phyloP scores from a whole-genome alignment of 73 alveolate genomes.

The Uronychia setigera region DNA sequence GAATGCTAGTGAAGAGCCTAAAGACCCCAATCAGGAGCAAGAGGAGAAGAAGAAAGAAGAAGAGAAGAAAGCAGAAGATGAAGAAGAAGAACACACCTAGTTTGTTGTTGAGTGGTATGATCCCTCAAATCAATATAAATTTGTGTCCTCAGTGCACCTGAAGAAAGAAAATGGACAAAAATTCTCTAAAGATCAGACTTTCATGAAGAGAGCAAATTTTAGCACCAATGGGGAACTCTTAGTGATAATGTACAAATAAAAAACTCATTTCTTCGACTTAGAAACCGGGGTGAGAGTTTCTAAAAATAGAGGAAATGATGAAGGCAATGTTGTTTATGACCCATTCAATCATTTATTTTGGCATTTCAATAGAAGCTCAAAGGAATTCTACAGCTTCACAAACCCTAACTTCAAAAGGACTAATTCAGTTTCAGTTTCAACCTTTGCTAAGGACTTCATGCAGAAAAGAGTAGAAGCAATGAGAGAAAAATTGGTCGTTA shows the following conservation, averaged over 20 bases:
- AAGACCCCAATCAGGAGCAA: background rate
- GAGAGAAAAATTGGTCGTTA: conserved; percentile 20
- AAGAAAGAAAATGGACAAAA: conserved; percentile 16
- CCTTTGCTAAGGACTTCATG: conserved; percentile 28
- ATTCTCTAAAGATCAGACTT: conserved; percentile 14
- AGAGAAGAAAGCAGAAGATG: conserved; percentile 24
- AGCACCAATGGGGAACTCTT: conserved; percentile 57
- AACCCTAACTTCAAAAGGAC: conserved; percentile 40
- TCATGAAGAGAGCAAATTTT: conserved; percentile 26
- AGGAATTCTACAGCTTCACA: background rate
- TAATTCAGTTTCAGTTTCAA: conserved; percentile 10
- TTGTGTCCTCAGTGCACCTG: conserved; percentile 8
- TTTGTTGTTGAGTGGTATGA: conserved; percentile 41
- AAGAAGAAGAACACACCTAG: conserved; percentile 39
- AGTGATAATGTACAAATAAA: conserved; percentile 4
- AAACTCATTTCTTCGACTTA: conserved; percentile 37
- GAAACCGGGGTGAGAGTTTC: conserved; percentile 36
- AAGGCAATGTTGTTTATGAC: conserved; percentile 41
- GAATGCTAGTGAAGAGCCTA: background rate
- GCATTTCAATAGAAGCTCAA: conserved; percentile 1
- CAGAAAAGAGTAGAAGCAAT: conserved; percentile 18
- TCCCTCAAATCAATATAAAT: conserved; percentile 6
- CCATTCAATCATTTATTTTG: conserved; percentile 18
- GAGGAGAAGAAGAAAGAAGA: conserved; percentile 46
- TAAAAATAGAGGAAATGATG: background rate